phyloP scores from a whole-genome alignment of 2,329 filamentous ascomycete species.

The Aspergillus glaucus region DNA sequence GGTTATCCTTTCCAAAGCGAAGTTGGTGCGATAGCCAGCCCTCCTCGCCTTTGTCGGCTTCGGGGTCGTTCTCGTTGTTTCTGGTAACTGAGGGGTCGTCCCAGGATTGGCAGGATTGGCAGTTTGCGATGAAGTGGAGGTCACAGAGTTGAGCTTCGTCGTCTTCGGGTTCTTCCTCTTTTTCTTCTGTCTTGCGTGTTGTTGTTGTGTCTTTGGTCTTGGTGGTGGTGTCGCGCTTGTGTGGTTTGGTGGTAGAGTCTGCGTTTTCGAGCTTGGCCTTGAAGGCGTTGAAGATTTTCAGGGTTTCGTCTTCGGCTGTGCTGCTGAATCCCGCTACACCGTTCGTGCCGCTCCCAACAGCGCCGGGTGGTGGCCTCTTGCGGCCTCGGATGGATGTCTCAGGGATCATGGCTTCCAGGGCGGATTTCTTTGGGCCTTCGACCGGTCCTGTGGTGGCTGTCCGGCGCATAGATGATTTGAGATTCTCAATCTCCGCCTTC shows the following conservation, averaged over 20 bases:
- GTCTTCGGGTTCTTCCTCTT: conserved; percentile 23
- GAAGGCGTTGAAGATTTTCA: conserved; percentile 73
- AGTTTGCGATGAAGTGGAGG: conserved; percentile 91
- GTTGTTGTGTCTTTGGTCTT: not conserved
- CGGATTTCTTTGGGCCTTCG: conserved; percentile 38
- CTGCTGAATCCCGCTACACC: conserved; percentile 49
- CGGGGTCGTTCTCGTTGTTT: conserved; percentile 45
- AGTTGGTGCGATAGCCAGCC: conserved; percentile 84
- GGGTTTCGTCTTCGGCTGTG: conserved; percentile 54
- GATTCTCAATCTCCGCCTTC: conserved; percentile 40
- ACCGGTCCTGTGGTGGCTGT: conserved; percentile 26
- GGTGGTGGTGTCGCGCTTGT: conserved; percentile 19
- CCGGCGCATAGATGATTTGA: conserved; percentile 45
- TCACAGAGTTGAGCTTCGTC: conserved; percentile 78
- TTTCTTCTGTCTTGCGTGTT: conserved; percentile 6
- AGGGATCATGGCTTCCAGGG: conserved; percentile 44
- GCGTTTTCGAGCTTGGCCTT: conserved; percentile 62
- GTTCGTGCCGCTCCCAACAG: conserved; percentile 43
- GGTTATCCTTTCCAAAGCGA: conserved; percentile 78
- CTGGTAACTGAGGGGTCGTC: conserved; percentile 45
- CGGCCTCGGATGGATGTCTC: conserved; percentile 42
- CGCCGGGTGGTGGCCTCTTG: conserved; percentile 37
- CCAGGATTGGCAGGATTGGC: conserved; percentile 85
- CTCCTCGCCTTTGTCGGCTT: conserved; percentile 43
- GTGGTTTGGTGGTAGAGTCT: conserved; percentile 7